Percentiles rank a stretch among this genome's conserved stretches.
Conservation (phyloP, 768 basidiomycete species). For the Auriculariales sp. region DNA sequence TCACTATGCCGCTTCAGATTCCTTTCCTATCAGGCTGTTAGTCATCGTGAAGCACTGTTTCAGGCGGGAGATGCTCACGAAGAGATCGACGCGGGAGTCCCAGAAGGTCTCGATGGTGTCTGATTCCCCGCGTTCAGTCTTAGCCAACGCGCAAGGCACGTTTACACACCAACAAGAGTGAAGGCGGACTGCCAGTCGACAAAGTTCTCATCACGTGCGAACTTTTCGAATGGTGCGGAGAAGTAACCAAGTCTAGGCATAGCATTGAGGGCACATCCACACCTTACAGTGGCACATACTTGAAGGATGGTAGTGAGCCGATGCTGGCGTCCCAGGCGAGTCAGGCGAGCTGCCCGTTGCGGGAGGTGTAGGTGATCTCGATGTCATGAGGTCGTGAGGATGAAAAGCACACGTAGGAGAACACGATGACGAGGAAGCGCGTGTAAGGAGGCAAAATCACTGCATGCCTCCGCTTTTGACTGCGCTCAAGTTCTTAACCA, state of each 20-base stretch:
- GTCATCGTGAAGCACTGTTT: slow-evolving; percentile 45
- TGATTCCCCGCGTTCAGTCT: slow-evolving; percentile 16
- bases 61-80: slow-evolving; percentile 4
- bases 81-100: slow-evolving; percentile 52
- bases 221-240: slow-evolving; percentile 56
- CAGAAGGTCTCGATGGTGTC: slow-evolving; percentile 94
- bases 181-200: slow-evolving; percentile 69
- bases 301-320: neutral
- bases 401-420: too few relatives aligned
- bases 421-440: too few relatives aligned
- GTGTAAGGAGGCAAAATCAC: too few relatives aligned
- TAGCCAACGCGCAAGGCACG: neutral
- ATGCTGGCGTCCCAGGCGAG: neutral
- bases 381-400: neutral
- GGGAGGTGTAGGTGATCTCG: neutral
- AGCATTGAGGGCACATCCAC: neutral
- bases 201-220: slow-evolving; percentile 53
- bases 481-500: too few relatives aligned
- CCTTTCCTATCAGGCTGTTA: slow-evolving; percentile 28
- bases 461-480: too few relatives aligned
- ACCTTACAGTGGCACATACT: neutral
- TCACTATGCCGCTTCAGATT: slow-evolving; percentile 79
- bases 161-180: slow-evolving; percentile 60
- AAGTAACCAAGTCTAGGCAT: slow-evolving; percentile 31
- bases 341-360: too few relatives aligned